Evolutionary conservation across 345 rosid genomes (phyloP), one percentile per base, ranked within the genome.

Genomic region (Carallia pectinifolia): DNA sequence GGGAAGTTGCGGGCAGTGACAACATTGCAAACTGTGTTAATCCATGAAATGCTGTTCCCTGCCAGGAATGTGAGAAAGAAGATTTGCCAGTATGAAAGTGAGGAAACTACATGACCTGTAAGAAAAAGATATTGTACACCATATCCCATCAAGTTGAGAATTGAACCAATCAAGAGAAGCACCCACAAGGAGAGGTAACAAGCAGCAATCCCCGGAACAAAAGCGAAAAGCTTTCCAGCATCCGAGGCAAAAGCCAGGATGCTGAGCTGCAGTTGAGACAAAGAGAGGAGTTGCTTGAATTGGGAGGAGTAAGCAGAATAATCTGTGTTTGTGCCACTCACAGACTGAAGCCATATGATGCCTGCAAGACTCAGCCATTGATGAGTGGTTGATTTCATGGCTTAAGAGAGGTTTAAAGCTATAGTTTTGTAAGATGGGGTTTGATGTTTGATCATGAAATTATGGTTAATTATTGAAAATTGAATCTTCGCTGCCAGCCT

Each of bases 301-400:
- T 92, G 90, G 31, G 97, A 85, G 29, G 97, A 94, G 79, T 91
- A 94, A 48, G 96, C 93, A 0, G 97, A 93, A 72, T 91, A 94
- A 69, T 84, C 87, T 44, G 90, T 37, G 86, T 94, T 90, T 4
- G 97, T 91, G 33, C 97, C 97, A 33, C 72, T 90, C 23, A 91
- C 69, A 61, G 92, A 85, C 50, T 92, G 98, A 63, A 92, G 90
- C 97, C 97, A 92, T 12, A 91, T 79, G 34, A 87, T 74, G 6
- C 84, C 90, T 3, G 85, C 91, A 27, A 93, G 87, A 80, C 93
- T 83, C 6, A 95, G 71, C 99, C 97, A 92, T 67, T 75, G 86
- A 13, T 76, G 78, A 68, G 80, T 48, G 16, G 66, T 61, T 2
- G 80, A 65, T 64, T 88, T 38, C 89, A 83, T 86, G 53, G 64